Conservation (phyloP, 306 rosid species). For the Glycine soja region DNA sequence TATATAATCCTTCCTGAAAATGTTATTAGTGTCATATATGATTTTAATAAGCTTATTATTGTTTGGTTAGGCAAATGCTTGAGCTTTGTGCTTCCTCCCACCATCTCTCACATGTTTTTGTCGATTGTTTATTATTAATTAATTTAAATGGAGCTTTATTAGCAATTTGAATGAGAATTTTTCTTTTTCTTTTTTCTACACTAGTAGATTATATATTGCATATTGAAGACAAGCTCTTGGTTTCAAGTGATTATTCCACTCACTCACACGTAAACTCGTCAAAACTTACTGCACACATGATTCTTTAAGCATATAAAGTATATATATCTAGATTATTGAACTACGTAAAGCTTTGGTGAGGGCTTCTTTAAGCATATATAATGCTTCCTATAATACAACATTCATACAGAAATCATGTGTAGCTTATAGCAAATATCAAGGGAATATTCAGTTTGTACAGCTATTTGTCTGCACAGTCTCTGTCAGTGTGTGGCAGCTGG, state of each 20-base stretch:
- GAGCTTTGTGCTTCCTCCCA: slow-evolving; percentile 56
- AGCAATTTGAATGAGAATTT: slow-evolving; percentile 16
- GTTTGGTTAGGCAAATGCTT: slow-evolving; percentile 47
- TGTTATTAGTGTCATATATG: slow-evolving; percentile 25
- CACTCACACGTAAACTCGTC: neutral
- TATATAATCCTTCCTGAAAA: slow-evolving; percentile 53
- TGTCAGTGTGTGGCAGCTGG: slow-evolving; percentile 34
- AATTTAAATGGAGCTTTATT: slow-evolving; percentile 42
- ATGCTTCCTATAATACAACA: slow-evolving; percentile 36
- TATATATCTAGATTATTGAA: slow-evolving; percentile 27
- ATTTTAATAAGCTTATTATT: slow-evolving; percentile 1
- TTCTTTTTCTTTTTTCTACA: slow-evolving; percentile 7
- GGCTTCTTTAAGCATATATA: slow-evolving; percentile 12
- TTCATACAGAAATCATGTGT: slow-evolving; percentile 44
- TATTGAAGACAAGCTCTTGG: slow-evolving; percentile 22
- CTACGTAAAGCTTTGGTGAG: slow-evolving; percentile 21
- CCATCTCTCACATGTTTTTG: slow-evolving; percentile 60
- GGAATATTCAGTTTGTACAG: slow-evolving; percentile 47
- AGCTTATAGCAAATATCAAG: slow-evolving; percentile 38
- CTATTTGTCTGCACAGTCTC: slow-evolving; percentile 30
- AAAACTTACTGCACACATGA: slow-evolving; percentile 32
- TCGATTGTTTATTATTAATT: slow-evolving; percentile 45
- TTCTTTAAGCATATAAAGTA: slow-evolving; percentile 17
- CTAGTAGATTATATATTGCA: neutral
- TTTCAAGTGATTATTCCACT: slow-evolving; percentile 18